Percentiles rank a stretch among this genome's conserved stretches.
Conservation (phyloP, 2,329 filamentous ascomycete genomes). For the Thelonectria discophora region DNA sequence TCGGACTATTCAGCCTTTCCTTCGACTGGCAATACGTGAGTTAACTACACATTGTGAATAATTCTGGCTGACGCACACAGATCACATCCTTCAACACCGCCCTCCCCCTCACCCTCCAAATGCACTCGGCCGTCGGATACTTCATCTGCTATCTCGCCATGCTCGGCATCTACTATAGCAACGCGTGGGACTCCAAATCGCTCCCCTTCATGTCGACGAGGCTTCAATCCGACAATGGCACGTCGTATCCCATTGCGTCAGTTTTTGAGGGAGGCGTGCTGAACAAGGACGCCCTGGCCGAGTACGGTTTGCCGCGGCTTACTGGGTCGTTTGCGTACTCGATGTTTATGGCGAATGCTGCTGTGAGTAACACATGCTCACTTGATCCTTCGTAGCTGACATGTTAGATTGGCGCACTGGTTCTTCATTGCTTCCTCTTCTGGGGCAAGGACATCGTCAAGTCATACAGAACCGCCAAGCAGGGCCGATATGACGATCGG, state of each 20-base stretch:
- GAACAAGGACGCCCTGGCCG: slow-evolving; percentile 50
- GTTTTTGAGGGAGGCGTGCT: slow-evolving; percentile 55
- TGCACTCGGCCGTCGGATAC: slow-evolving; percentile 57
- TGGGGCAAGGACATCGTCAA: slow-evolving; percentile 62
- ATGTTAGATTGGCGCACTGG: slow-evolving; percentile 61
- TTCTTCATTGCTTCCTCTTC: slow-evolving; percentile 62
- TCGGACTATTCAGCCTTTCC: slow-evolving; percentile 58
- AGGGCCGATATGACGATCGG: slow-evolving; percentile 56
- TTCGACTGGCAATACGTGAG: slow-evolving; percentile 67
- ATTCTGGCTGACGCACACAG: slow-evolving; percentile 42
- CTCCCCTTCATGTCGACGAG: slow-evolving; percentile 65
- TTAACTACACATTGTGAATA: not conserved
- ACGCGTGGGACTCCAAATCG: slow-evolving; percentile 56
- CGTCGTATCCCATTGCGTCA: slow-evolving; percentile 49
- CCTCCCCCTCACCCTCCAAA: slow-evolving; percentile 60
- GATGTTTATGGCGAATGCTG: slow-evolving; percentile 66
- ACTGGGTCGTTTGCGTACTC: slow-evolving; percentile 61
- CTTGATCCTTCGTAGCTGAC: not conserved
- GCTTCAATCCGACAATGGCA: slow-evolving; percentile 53
- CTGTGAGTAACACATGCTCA: slow-evolving; percentile 49
- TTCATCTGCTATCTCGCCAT: slow-evolving; percentile 59
- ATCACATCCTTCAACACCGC: slow-evolving; percentile 64
- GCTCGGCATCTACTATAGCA: slow-evolving; percentile 61
- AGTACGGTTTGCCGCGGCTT: slow-evolving; percentile 57
- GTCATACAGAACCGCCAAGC: slow-evolving; percentile 57